These are phyloP conservation scores for Pleurotus eryngii DNA, from an alignment of 768 basidiomycete genomes.

Conservation along the genomic window DNA sequence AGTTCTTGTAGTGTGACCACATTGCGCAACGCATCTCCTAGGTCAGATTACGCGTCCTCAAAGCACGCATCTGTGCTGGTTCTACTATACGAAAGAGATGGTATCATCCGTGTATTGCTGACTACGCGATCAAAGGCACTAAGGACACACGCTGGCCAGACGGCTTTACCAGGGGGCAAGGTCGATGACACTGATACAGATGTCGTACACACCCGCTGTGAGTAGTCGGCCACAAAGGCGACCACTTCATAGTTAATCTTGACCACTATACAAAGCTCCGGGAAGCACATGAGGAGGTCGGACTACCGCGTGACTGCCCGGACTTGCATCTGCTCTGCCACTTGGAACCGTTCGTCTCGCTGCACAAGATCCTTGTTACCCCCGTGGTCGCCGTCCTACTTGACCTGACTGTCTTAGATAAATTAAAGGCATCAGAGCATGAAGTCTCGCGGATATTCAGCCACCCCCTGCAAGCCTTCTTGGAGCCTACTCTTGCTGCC, in stretches of 20 bases:
- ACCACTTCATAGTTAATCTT: background rate
- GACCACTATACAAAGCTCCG: constrained; percentile 26
- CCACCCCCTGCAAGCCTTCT: constrained; percentile 70
- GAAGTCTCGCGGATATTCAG: constrained; percentile 82
- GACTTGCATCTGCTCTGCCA: constrained; percentile 57
- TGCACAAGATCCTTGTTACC: constrained; percentile 68
- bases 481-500: constrained; percentile 55
- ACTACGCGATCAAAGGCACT: constrained; percentile 82
- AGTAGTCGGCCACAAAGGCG: constrained; percentile 22
- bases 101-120: constrained; percentile 68
- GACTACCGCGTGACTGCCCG: constrained; percentile 53
- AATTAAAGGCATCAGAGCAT: constrained; percentile 50
- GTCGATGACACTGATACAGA: constrained; percentile 62
- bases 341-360: constrained; percentile 66
- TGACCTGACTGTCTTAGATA: constrained; percentile 44
- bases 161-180: constrained; percentile 82
- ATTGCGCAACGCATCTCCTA: background rate
- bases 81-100: constrained; percentile 70
- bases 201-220: constrained; percentile 76
- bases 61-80: constrained; percentile 78
- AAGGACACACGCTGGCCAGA: constrained; percentile 76
- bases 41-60: constrained; percentile 12
- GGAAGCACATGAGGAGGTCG: constrained; percentile 87
- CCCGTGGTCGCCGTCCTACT: constrained; percentile 75
- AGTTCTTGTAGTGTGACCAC: background rate